Evolutionary conservation across 345 rosid species (phyloP), one percentile per base, ranked within the genome.

Genomic region (Gossypium herbaceum): DNA sequence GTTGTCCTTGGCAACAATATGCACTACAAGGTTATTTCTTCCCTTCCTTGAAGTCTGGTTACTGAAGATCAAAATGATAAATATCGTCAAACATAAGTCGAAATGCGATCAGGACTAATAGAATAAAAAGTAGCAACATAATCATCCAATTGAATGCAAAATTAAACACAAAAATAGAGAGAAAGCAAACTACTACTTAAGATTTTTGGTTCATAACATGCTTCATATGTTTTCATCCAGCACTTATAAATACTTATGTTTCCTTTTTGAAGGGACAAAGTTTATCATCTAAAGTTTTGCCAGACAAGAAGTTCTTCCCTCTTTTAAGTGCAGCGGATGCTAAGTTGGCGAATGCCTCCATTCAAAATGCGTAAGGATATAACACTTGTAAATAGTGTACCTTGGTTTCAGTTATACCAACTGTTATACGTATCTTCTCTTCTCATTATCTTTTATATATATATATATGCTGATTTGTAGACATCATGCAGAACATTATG

Each of bases 211-310:
- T 20, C 47, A 64, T 41, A n/a, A 43, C 24, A 68, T 68, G 56
- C 20, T 17, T 64, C 13, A 39, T 41, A 17, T 17, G 16, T 64
- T 65, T 24, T 7, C 51, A 20, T 12, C 13, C 29, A 19, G 41
- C 17, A 68, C 72, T 76, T 54, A 65, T 3, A 20, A 43, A 20
- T 56, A 9, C n/a, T 7, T 54, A 34, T 5, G 12, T 63, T 65
- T 76, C 41, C 71, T 9, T 76, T 62, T 44, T 56, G 25, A 54
- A 94, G 98, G 99, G 99, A 65, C 84, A 86, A 76, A 95, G 99
- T 81, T 81, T 95, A 80, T 85, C 98, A n/a, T 45, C 63, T 39
- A 71, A 68, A 22, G 72, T 85, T 13, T 78, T 90, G 73, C 87
- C 88, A 25, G 66, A 74, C 29, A 87, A 80, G 76, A 89, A 81